Conservation (phyloP, 768 basidiomycete species). For the Ramaria sp. region DNA sequence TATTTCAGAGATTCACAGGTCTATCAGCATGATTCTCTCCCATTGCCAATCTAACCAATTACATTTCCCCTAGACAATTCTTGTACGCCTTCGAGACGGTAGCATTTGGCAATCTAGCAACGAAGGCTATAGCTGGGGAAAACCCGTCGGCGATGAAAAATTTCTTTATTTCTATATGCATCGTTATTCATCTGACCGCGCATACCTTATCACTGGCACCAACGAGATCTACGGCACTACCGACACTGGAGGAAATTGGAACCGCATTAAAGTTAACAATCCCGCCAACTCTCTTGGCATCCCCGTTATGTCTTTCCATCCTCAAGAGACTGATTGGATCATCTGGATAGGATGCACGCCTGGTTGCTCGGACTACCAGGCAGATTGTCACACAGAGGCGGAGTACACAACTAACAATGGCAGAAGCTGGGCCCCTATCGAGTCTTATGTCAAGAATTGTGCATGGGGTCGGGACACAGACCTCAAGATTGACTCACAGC, state of each 20-base stretch:
- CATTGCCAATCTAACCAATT: not conserved
- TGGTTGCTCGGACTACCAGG: slow-evolving; percentile 35
- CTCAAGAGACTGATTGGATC: slow-evolving; percentile 59
- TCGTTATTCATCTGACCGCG: slow-evolving; percentile 63
- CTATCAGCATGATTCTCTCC: not conserved
- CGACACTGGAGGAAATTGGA: slow-evolving; percentile 70
- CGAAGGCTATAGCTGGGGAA: slow-evolving; percentile 88
- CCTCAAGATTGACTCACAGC: slow-evolving; percentile 69
- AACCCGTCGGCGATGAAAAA: slow-evolving; percentile 42
- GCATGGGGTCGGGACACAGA: slow-evolving; percentile 81
- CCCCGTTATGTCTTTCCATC: slow-evolving; percentile 79
- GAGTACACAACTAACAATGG: slow-evolving; percentile 73
- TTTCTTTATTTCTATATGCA: slow-evolving; percentile 88
- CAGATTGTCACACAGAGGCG: slow-evolving; percentile 64
- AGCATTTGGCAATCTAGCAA: slow-evolving; percentile 90
- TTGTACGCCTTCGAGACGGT: slow-evolving; percentile 68
- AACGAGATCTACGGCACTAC: slow-evolving; percentile 68
- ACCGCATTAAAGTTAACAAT: slow-evolving; percentile 41
- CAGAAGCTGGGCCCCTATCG: slow-evolving; percentile 60
- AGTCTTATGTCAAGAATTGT: slow-evolving; percentile 83
- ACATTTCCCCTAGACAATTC: slow-evolving; percentile 52
- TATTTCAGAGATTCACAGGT: slow-evolving; percentile 81
- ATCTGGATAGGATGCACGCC: slow-evolving; percentile 81
- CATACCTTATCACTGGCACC: slow-evolving; percentile 76
- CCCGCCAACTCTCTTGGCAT: slow-evolving; percentile 73